Evolutionary conservation across 1,139 yeast genomes (phyloP).

Genomic region (Hanseniaspora gamundiae): DNA sequence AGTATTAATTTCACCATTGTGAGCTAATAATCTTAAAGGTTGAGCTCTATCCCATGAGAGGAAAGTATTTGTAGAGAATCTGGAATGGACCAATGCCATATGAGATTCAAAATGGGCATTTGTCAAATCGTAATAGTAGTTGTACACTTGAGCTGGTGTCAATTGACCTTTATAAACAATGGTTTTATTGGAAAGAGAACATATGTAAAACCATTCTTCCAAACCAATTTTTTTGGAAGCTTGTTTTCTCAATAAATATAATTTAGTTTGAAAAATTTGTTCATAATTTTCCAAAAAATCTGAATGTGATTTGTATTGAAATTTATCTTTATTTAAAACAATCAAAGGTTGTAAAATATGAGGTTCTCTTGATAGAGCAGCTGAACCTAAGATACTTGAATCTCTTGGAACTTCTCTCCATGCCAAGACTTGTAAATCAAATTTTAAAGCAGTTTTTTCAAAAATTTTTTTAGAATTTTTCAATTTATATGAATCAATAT

Average conservation of each 20-base stretch:
- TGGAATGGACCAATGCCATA: slow-evolving; percentile 90
- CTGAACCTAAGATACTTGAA: slow-evolving; percentile 86
- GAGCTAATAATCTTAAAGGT: slow-evolving; percentile 95
- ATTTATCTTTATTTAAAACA: slow-evolving; percentile 45
- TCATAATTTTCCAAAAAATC: slow-evolving; percentile 45
- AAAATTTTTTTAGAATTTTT: slow-evolving; percentile 62
- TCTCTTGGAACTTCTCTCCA: slow-evolving; percentile 98
- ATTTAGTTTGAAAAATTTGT: slow-evolving; percentile 59
- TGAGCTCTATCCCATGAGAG: slow-evolving; percentile 99
- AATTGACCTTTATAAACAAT: slow-evolving; percentile 96
- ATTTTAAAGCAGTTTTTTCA: slow-evolving; percentile 63
- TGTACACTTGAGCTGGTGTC: slow-evolving; percentile 92
- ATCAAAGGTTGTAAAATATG: slow-evolving; percentile 79
- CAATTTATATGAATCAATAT: slow-evolving; percentile 35
- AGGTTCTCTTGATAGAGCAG: slow-evolving; percentile 90
- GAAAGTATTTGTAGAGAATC: slow-evolving; percentile 96
- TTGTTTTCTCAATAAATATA: slow-evolving; percentile 80
- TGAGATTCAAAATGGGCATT: slow-evolving; percentile 92
- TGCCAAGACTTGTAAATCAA: slow-evolving; percentile 75
- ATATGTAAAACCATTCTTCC: slow-evolving; percentile 95
- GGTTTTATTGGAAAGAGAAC: slow-evolving; percentile 79
- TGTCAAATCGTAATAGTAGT: slow-evolving; percentile 84
- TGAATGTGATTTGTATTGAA: slow-evolving; percentile 28
- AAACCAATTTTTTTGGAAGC: slow-evolving; percentile 83
- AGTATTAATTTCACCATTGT: slow-evolving; percentile 97